Base-by-base conservation (phyloP, 768 basidiomycete species). In the Boletus tylopilopsis region DNA sequence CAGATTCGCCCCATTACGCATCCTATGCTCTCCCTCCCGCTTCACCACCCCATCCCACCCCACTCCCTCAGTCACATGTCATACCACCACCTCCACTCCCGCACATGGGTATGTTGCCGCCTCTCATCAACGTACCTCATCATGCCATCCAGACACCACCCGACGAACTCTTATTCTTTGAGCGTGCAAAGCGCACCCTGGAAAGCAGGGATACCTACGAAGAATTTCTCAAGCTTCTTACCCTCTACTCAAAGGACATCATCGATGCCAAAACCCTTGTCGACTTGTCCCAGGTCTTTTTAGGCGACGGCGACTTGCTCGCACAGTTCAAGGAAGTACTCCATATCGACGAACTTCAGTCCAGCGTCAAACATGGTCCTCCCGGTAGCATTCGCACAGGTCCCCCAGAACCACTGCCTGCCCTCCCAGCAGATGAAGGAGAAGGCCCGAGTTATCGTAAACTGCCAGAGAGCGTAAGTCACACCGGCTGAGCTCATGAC, bases 361-460 rank as follows among this genome's bases (percentile, higher is more conserved):
- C 82, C 45, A 77, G 74, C 45, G 58, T 77, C 21, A 84, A 87
- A 55, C 76, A 78, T 57, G 88, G 87, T 1, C 87, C 88, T 24
- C 87, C 86, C 0, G 85, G 87, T 32, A 87, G 87, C 60, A 80
- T 89, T 56, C 75, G 88, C 51, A 89, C 81, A 2, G 81, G 82
- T 0, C 83, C 85, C 21, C 84, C 87, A 1, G 90, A 91, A 45
- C 80, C 87, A 1, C 75, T 89, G 40, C 80, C 85, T 35, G 87
- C 93, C 12, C 76, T 84, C 45, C 87, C 89, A 23, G 83, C 84
- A 21, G 92, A 84, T 58, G 89, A 85, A 69, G 89, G 81, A 44
- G 87, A 90, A 61, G 94, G 96, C 1, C 94, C 94, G 3, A 96
- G 94, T 67, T 99, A 99, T 71, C 79, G 95, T 57, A 82, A 80